Evolutionary conservation across 257 asterid genomes (phyloP), one percentile per base, ranked within the genome.

Genomic region (Cordia subcordata): DNA sequence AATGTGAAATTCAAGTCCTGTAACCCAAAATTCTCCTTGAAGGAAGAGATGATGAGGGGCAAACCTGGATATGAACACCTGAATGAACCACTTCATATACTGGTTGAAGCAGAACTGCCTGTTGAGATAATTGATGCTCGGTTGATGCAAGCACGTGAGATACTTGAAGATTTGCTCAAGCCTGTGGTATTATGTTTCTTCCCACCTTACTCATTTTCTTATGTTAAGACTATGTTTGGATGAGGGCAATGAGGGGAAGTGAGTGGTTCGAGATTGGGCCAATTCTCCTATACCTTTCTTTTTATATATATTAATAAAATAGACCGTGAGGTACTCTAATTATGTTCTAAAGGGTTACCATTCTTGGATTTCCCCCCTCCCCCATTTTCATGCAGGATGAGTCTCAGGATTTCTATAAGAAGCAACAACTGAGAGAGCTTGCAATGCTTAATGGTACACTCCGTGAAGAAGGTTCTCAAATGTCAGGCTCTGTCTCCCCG

Each of bases 41-140:
- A 93, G 99, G 99, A 93, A 82, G 99, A 93, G 77, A 76, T 90
- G 88, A 85, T 93, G 99, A 85, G 99, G 64, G 99, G 99, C 51
- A 93, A 89, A 72, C 94, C 97, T 4, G 99, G 99, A 65, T 93
- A 81, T 44, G 99, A 93, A 68, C 99, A 93, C 75, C 82, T 93
- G 67, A 89, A 89, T 49, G 99, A 93, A 68, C 96, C 97, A 54
- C 96, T 93, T 53, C 99, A 93, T 79, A 74, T 93, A 67, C 83
- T 93, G 47, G 85, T 93, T 39, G 99, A 93, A 80, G 97, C 88
- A 14, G 99, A 93, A 67, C 75, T 93, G 62, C 97, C 99, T 0
- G 88, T 89, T 63, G 99, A 93, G 80, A 81, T 86, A 65, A 86
- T 93, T 47, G 97, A 93, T 76, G 85, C 87, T 65, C 99, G 87